Base-by-base conservation (phyloP, 228 moss, liverwort and hornwort genomes). In the Sphagnum fallax region DNA sequence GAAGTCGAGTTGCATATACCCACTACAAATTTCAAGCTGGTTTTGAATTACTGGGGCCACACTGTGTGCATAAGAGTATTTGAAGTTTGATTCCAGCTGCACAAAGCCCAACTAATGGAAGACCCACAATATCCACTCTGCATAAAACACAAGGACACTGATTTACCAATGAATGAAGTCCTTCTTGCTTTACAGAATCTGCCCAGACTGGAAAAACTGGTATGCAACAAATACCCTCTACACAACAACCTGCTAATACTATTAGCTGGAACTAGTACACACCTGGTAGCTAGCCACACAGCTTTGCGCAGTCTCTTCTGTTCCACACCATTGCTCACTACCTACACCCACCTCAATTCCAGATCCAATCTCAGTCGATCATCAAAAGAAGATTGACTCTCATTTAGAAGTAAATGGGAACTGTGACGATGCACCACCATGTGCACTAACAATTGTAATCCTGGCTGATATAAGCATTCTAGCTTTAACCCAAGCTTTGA, bases 231-330 rank as follows among this genome's bases (percentile, higher is more conserved):
- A 55, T 12, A 4, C 0, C 9, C 55, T 55, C 55, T 55, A 55
- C 55, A 55, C 8, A 55, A 3, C 8, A 55, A 8, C 55, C 55
- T 55, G 55, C 12, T 55, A 55, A 55, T 8, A 8, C 12, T 55
- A 8, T 55, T 4, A 55, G 55, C 55, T 12, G 12, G 9, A 12
- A 55, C 55, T 55, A 12, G 55, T 71, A 71, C 80, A 60, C 65
- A 87, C 88, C 80, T 78, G 6, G 80, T 60, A 18, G 77, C 78
- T 69, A 64, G 75, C 71, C 80, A 72, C 61, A 84, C 82, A 62
- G 77, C 84, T 50, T 73, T 77, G 5, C 82, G 88, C 61, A 88
- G 65, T 72, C 68, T 84, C 71, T 75, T 84, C 73, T 65, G 66
- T 15, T 62, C 49, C 52, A 12, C 75, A 64, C 84, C 84, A 0